phyloP scores from a whole-genome alignment of 176 grass and related monocot species.

The Ananas comosus region DNA sequence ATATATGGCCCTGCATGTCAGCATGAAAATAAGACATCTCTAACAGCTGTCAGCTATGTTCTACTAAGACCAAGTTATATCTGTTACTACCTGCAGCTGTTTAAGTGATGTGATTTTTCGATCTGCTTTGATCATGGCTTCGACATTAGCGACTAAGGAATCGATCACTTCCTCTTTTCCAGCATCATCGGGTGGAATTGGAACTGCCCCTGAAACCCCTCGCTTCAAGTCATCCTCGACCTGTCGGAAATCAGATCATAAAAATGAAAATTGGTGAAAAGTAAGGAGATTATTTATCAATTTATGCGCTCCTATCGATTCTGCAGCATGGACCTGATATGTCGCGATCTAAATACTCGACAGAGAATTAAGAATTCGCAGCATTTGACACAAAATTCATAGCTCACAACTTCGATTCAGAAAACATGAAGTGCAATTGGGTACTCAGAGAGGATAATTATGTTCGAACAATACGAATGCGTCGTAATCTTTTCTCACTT shows the following conservation, averaged over 20 bases:
- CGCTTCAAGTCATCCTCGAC: slow-evolving; percentile 68
- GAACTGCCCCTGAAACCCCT: slow-evolving; percentile 47
- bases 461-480: not conserved
- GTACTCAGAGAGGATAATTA: not conserved
- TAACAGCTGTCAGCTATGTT: too few relatives aligned
- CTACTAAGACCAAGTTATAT: too few relatives aligned
- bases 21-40: not conserved
- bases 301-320: too few relatives aligned
- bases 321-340: too few relatives aligned
- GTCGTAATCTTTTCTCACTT: slow-evolving; percentile 42
- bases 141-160: slow-evolving; percentile 76
- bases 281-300: too few relatives aligned
- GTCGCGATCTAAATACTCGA: too few relatives aligned
- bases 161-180: slow-evolving; percentile 61
- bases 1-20: slow-evolving; percentile 87
- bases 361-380: too few relatives aligned
- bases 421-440: too few relatives aligned
- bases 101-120: slow-evolving; percentile 90
- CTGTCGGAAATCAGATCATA: slow-evolving; percentile 30
- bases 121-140: slow-evolving; percentile 93
- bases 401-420: too few relatives aligned
- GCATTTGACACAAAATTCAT: too few relatives aligned
- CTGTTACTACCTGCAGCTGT: slow-evolving; percentile 76
- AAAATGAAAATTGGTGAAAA: not conserved
- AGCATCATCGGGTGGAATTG: slow-evolving; percentile 52